phyloP scores from a whole-genome alignment of 371 early-diverging fungal genomes.

The Mucor lusitanicus region DNA sequence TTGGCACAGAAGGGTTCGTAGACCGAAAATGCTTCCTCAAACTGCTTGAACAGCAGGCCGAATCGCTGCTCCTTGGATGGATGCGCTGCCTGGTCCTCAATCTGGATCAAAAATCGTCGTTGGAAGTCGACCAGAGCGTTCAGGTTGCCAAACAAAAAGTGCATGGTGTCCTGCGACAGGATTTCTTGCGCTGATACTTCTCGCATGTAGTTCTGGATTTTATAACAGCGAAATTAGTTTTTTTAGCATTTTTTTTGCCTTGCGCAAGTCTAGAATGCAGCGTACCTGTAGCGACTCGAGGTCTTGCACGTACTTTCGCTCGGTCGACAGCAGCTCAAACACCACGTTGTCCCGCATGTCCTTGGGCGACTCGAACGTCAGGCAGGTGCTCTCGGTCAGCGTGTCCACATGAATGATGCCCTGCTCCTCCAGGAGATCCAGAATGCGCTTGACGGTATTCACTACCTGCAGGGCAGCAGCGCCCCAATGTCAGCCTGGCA shows the following conservation, averaged over 20 bases:
- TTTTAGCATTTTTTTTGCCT: neutral
- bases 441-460: slow-evolving; percentile 33
- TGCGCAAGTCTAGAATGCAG: neutral
- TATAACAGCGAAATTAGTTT: neutral
- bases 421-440: slow-evolving; percentile 34
- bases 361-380: slow-evolving; percentile 55
- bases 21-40: slow-evolving; percentile 84
- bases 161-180: slow-evolving; percentile 73
- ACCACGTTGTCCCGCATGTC: slow-evolving; percentile 87
- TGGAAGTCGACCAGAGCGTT: slow-evolving; percentile 95
- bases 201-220: slow-evolving; percentile 45
- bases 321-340: slow-evolving; percentile 87
- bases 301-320: slow-evolving; percentile 87
- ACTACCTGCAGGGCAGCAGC: slow-evolving; percentile 32
- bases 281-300: slow-evolving; percentile 65
- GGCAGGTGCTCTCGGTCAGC: slow-evolving; percentile 5
- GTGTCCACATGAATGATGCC: slow-evolving; percentile 32
- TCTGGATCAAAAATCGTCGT: slow-evolving; percentile 86
- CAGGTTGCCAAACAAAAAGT: slow-evolving; percentile 88
- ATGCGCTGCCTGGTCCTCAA: slow-evolving; percentile 81
- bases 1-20: slow-evolving; percentile 96
- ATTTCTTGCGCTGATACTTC: slow-evolving; percentile 58
- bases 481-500: neutral
- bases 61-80: slow-evolving; percentile 82
- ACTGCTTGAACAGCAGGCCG: slow-evolving; percentile 77